A percentile compares a stretch with the other conserved stretches of the same genome.
Conservation (phyloP, 805 yeast species). For the Starmerella asiatica region DNA sequence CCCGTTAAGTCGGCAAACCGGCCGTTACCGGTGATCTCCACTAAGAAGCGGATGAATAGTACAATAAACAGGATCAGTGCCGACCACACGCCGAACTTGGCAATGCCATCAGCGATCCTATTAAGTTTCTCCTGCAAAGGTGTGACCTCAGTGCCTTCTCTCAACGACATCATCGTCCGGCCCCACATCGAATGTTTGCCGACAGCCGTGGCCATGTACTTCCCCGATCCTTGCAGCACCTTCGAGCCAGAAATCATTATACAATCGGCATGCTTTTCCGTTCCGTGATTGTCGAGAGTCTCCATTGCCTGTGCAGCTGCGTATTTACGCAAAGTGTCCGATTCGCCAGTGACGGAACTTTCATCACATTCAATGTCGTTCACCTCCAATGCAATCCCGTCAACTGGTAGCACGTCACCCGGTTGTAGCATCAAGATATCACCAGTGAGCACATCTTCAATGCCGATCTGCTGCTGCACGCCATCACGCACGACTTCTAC, state of each 20-base stretch:
- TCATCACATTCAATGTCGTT: constrained; percentile 74
- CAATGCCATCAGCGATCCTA: constrained; percentile 78
- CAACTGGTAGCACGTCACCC: constrained; percentile 90
- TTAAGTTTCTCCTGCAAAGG: constrained; percentile 78
- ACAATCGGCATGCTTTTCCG: constrained; percentile 43
- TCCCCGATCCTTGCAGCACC: constrained; percentile 73
- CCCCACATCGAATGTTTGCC: constrained; percentile 88
- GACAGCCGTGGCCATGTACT: constrained; percentile 75
- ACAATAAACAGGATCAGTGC: constrained; percentile 72
- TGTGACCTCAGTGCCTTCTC: constrained; percentile 66
- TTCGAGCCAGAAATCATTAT: constrained; percentile 85
- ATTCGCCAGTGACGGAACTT: constrained; percentile 86
- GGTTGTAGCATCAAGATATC: constrained; percentile 74
- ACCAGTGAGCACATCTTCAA: constrained; percentile 71
- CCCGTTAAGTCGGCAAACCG: constrained; percentile 33
- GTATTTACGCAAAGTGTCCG: constrained; percentile 60
- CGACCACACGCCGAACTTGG: constrained; percentile 83
- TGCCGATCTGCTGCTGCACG: constrained; percentile 49
- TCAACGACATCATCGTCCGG: constrained; percentile 69
- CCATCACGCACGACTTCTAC: constrained; percentile 67
- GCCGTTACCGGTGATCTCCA: constrained; percentile 35
- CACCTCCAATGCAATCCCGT: constrained; percentile 61
- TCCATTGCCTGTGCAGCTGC: constrained; percentile 37
- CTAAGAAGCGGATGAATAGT: constrained; percentile 60
- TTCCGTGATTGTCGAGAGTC: constrained; percentile 3